Base-by-base conservation (phyloP, 148 eudicot species). In the Simmondsia chinensis region DNA sequence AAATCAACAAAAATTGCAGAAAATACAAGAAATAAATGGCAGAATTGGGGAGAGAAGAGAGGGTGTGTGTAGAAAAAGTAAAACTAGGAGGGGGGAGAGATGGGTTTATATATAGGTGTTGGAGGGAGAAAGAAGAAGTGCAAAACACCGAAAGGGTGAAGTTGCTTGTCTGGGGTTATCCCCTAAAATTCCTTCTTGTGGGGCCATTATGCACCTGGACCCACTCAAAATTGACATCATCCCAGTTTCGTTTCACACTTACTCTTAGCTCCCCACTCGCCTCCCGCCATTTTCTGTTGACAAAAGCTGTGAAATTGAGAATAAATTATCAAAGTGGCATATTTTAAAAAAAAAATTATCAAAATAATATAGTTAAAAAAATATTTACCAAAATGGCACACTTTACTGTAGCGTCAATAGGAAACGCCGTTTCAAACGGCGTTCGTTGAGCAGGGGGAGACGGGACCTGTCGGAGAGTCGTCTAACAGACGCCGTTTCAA, bases 41-140 rank as follows among this genome's bases (percentile, higher is more conserved):
- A n/a, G 16, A 15, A 44, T 4, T 31, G 6, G 27, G 14, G 52
- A 20, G 16, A 29, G 23, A 19, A 22, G 53, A 22, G 47, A 35
- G 24, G 26, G 44, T 12, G 59, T 26, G 48, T 32, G 24, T 31
- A 48, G 56, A 20, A 59, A 56, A 38, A 33, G 39, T 31, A 48
- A 51, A 20, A 59, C 52, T 33, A 33, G 39, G 69, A 45, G 43
- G 59, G 44, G 66, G 35, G 33, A 24, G 28, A 20, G 17, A 32
- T 33, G 57, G 57, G 48, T 21, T 33, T 75, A 69, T 80, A 67
- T 72, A 73, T 77, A 77, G 72, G 72, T 57, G 65, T 41, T 74
- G 78, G 54, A 49, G 34, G 53, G 44, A n/a, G 46, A 17, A 44
- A 34, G 46, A 44, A 58, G 6, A 27, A 29, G 69, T 33, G 65